Base-by-base conservation (phyloP, 768 basidiomycete genomes). In the Exidia glandulosa region DNA sequence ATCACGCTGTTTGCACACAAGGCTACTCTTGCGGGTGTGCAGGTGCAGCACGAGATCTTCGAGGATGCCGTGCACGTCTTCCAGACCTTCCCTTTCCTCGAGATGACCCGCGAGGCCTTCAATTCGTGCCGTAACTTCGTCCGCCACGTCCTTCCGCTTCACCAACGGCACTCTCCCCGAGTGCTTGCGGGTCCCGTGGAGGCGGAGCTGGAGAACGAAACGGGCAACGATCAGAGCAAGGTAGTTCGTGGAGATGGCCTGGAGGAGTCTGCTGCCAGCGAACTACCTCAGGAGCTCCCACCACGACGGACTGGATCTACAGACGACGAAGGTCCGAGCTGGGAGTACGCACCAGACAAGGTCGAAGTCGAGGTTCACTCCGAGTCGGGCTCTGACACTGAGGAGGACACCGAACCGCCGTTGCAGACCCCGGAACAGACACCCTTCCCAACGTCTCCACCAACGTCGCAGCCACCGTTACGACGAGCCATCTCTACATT, bases 1-100 rank as follows among this genome's bases (percentile, higher is more conserved):
- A 87, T 91, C 27, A 87, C 87, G 16, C 79, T 99, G 9, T 71
- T 98, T 30, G 93, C 94, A 1, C 90, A 95, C 73, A 99, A 99
- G 70, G 96, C 96, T 12, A 82, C 85, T 3, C 70, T 89, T 30
- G 84, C 88, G 0, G 94, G 94, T 2, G 91, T 95, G 36, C 76
- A 87, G 58, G 90, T 96, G 32, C 81, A 81, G 62, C 89, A 94
- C 65, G 94, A 97, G 69, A 72, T 90, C 37, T 96, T 90, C 66
- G 87, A 94, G 66, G 95, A 99, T 72, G 88, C 86, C 57, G 92
- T 93, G 13, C 94, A 97, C 65, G 89, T 95, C 13, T 97, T 97
- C 69, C 94, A 95, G 69, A 78, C 84, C 16, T 89, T 90, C 65
- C 88, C 90, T 0, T 95, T 91, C 70, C 76, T 90, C 25, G 77